Base-by-base conservation (phyloP, 169 alveolate species). In the Eimeria praecox region DNA sequence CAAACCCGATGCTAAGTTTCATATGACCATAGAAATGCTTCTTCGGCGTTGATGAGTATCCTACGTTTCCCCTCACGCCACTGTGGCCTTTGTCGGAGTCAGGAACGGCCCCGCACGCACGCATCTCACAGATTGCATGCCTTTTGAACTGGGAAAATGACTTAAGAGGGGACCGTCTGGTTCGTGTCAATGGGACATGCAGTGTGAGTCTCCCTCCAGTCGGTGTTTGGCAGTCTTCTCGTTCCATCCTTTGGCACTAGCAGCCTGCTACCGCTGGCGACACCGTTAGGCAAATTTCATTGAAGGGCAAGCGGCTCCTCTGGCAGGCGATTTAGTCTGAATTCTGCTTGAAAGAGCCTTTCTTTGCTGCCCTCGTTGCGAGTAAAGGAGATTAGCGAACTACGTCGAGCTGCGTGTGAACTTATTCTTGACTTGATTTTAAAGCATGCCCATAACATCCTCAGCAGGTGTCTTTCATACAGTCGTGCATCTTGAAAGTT, bases 1-100 rank as follows among this genome's bases (percentile, higher is more conserved):
- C 99, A 66, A 98, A 97, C 16, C 95, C 95, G 59, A 73, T 95
- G 94, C 94, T 95, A 12, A 92, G 91, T 66, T 78, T 92, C 91
- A 44, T 92, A 42, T 92, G 35, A 52, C 52, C 5, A 33, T 80
- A 35, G 38, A 56, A 10, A 33, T 52, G 30, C 8, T 44, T 8
- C 35, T 33, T n/a, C 38, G 73, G 9, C 40, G 64, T 30, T 40
- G 66, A 44, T 1, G 62, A 78, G 35, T 49, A 22, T 2, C 2
- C 38, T 71, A 27, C 82, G 82, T 71, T 33, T 35, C 52, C 52
- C 33, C 18, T 5, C 0, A 33, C 52, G 27, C 82, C 82, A 22
- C 82, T 38, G 30, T 71, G 82, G 52, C 52, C 8, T 35, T 38
- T 71, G 82, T 38, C 30, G 82, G 82, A 71, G 82, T 18, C 82